Percentiles rank a stretch among this genome's conserved stretches.
These are phyloP conservation scores for Limonomyces culmigenus DNA, from an alignment of 1,284 basidiomycete species.

Conservation along the genomic window DNA sequence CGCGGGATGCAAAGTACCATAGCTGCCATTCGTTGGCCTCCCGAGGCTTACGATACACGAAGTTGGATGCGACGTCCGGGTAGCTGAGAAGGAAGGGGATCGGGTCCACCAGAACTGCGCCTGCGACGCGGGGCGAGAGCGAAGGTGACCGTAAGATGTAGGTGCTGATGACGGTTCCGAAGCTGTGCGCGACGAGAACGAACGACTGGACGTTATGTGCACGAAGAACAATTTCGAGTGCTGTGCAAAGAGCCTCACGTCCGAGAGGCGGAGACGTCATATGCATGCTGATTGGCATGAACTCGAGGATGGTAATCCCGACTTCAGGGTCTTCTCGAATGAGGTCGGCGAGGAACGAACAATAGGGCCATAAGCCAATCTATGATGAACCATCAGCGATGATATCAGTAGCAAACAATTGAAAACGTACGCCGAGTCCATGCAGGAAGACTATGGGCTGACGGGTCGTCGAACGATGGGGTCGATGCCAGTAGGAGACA, in stretches of 20 bases:
- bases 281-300: slow-evolving; percentile 39
- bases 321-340: slow-evolving; percentile 22
- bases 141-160: slow-evolving; percentile 24
- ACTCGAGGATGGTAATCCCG: slow-evolving; percentile 40
- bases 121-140: slow-evolving; percentile 18
- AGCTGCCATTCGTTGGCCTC: slow-evolving; percentile 45
- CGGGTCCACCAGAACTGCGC: slow-evolving; percentile 38
- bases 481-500: slow-evolving; percentile 47
- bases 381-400: too few relatives aligned
- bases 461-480: slow-evolving; percentile 27
- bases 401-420: slow-evolving; percentile 1
- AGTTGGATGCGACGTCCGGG: slow-evolving; percentile 43
- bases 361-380: slow-evolving; percentile 47
- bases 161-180: slow-evolving; percentile 38
- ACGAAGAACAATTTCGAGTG: slow-evolving; percentile 22
- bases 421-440: slow-evolving; percentile 38
- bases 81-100: slow-evolving; percentile 47
- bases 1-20: slow-evolving; percentile 49
- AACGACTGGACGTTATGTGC: slow-evolving; percentile 22
- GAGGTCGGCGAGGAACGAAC: slow-evolving; percentile 28
- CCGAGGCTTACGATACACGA: slow-evolving; percentile 37
- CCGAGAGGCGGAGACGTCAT: slow-evolving; percentile 32
- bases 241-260: slow-evolving; percentile 19
- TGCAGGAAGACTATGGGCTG: slow-evolving; percentile 44
- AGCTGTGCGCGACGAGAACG: slow-evolving; percentile 39